Evolutionary conservation across 257 asterid species (phyloP).

Genomic region (Solanum paucissectum): DNA sequence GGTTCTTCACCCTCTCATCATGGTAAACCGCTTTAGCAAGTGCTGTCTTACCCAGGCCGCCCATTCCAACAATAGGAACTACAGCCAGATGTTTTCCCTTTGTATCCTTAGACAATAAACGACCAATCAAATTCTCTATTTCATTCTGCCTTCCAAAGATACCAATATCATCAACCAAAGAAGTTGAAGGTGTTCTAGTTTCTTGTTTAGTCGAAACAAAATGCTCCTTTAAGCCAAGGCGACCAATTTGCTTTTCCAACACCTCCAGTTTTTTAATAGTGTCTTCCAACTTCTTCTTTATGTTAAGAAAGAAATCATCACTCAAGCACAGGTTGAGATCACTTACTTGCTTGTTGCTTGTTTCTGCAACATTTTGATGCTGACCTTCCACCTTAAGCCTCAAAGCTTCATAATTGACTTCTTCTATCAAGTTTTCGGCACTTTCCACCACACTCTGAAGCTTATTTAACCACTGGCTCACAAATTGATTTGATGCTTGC

Average conservation of each 20-base stretch:
- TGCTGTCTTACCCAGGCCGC: neutral
- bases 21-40: constrained; percentile 2
- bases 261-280: neutral
- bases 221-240: neutral
- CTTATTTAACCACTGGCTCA: neutral
- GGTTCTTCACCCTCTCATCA: neutral
- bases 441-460: neutral
- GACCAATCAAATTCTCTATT: neutral
- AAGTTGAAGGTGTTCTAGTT: neutral
- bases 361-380: neutral
- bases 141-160: constrained; percentile 1
- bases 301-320: neutral
- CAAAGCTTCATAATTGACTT: neutral
- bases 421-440: neutral
- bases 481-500: neutral
- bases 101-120: neutral
- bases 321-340: neutral
- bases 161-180: neutral
- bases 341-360: neutral
- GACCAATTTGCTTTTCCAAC: neutral
- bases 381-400: neutral
- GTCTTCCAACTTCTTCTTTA: neutral
- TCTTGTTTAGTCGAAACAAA: neutral
- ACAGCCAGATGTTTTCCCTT: neutral
- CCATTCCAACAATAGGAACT: constrained; percentile 6